Conservation (phyloP, 1,284 basidiomycete species). For the Omphalotus olearius region DNA sequence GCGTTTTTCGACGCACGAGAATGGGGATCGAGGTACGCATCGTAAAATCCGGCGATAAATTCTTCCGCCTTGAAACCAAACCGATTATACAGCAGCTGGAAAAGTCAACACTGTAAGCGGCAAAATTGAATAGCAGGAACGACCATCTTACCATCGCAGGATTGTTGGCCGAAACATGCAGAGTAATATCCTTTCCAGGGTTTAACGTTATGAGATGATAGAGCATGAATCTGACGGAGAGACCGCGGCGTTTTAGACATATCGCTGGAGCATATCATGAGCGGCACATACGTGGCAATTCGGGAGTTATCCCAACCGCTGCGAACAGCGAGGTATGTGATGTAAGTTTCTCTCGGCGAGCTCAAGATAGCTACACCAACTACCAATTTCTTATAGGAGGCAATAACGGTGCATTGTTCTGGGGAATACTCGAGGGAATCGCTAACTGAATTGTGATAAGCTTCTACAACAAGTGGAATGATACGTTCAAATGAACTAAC, state of each 20-base stretch:
- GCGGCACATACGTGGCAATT: slow-evolving; percentile 59
- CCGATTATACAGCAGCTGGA: slow-evolving; percentile 70
- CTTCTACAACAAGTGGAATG: neutral
- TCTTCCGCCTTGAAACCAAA: slow-evolving; percentile 84
- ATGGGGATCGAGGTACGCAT: slow-evolving; percentile 61
- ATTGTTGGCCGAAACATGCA: slow-evolving; percentile 77
- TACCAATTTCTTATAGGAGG: slow-evolving; percentile 64
- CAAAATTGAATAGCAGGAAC: neutral
- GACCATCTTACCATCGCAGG: slow-evolving; percentile 60
- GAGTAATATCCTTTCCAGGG: slow-evolving; percentile 67
- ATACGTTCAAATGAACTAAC: slow-evolving; percentile 28
- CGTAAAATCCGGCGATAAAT: slow-evolving; percentile 75
- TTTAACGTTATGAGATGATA: slow-evolving; percentile 68
- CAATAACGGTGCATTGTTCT: slow-evolving; percentile 67
- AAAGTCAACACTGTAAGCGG: neutral
- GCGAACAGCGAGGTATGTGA: slow-evolving; percentile 72
- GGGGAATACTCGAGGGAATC: slow-evolving; percentile 65
- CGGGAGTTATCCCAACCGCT: slow-evolving; percentile 74
- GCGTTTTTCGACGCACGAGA: slow-evolving; percentile 74
- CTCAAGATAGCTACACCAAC: slow-evolving; percentile 72
- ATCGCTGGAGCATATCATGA: neutral
- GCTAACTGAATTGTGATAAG: slow-evolving; percentile 41
- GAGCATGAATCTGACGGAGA: slow-evolving; percentile 58
- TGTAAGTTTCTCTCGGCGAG: slow-evolving; percentile 76
- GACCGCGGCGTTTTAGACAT: neutral